Base-by-base conservation (phyloP, 345 rosid species). In the Lumnitzera racemosa region DNA sequence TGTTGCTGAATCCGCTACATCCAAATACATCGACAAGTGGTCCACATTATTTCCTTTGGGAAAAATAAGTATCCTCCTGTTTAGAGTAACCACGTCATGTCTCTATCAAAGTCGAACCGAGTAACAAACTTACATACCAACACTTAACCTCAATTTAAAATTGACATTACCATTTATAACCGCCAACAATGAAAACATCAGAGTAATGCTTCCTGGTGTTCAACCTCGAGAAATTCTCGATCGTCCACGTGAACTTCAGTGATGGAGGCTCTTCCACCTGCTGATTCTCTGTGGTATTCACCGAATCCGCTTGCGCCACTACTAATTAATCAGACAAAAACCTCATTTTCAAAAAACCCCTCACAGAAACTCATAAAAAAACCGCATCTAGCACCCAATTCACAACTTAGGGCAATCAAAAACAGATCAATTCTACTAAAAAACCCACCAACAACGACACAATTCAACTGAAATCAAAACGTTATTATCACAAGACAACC, bases 11-110 rank as follows among this genome's bases (percentile, higher is more conserved):
- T 90, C 97, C 2, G 96, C 96, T 71, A 90, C 99, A 77, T 90
- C 97, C 72, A 94, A 70, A 64, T 94, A 94, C 95, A 92, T 79
- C n/a, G 97, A 90, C 81, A 94, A 65, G 76, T 94, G 86, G 69
- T 89, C 99, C 62, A 83, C 96, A 74, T 94, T 90, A 84, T 94
- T 94, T 66, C 99, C 99, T 65, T 86, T 89, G 3, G 99, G 97
- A 47, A 94, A 94, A 54, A 81, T 81, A 64, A 92, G 82, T 67
- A 90, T 66, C 68, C 96, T 80, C 99, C 96, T 94, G 79, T 64
- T 46, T 43, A 56, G 49, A 61, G 46, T 49, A 72, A 51, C 29
- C 55, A 24, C 59, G 50, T 53, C 46, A n/a, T 15, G 7, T n/a
- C n/a, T 25, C 54, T 69, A 73, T 49, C n/a, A 56, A 64, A 43